Evolutionary conservation across 768 basidiomycete genomes (phyloP).

Genomic region (Hysterangium stoloniferum): DNA sequence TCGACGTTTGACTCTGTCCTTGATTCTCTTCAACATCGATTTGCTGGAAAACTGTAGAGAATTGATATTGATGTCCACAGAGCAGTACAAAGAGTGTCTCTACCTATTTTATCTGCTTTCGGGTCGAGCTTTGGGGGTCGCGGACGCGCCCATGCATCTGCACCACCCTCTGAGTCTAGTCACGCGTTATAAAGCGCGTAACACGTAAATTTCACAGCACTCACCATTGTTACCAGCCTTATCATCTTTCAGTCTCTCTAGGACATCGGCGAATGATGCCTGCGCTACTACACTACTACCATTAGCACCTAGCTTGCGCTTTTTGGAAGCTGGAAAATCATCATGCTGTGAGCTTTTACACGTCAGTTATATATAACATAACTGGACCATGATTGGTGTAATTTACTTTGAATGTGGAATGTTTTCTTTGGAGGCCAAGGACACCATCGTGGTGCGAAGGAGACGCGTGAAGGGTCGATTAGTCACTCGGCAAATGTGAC

Average conservation of each 20-base stretch:
- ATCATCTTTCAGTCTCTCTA: conserved; percentile 54
- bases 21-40: conserved; percentile 79
- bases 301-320: conserved; percentile 23
- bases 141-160: conserved; percentile 68
- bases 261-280: conserved; percentile 53
- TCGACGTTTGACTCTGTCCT: conserved; percentile 35
- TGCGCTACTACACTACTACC: conserved; percentile 14
- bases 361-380: not conserved
- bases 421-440: conserved; percentile 14
- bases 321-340: conserved; percentile 24
- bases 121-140: conserved; percentile 44
- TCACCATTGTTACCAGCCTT: conserved; percentile 35
- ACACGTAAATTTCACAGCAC: conserved; percentile 16
- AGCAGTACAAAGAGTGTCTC: conserved; percentile 19
- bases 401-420: conserved; percentile 14
- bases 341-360: conserved; percentile 10
- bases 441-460: not conserved
- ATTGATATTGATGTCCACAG: not conserved
- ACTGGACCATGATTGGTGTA: conserved; percentile 1
- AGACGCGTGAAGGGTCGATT: not conserved
- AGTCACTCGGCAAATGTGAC: not conserved
- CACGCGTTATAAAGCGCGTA: not conserved
- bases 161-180: conserved; percentile 69
- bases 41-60: conserved; percentile 78
- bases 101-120: conserved; percentile 64